Conservation (phyloP, 2,329 filamentous ascomycete genomes). For the Penicillium sp. region DNA sequence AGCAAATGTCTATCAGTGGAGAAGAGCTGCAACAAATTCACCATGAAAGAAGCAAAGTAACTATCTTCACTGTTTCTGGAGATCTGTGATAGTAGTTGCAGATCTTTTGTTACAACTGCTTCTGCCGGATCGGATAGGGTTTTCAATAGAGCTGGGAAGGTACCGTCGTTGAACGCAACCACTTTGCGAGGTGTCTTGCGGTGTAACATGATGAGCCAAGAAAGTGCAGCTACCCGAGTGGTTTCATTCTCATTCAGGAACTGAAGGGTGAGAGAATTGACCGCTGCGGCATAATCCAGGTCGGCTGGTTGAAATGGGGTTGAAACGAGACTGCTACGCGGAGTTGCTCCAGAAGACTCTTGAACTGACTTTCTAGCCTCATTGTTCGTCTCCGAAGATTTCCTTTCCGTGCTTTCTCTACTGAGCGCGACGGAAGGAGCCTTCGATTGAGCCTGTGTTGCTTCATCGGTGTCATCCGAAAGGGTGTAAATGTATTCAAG, state of each 20-base stretch:
- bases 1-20: constrained; percentile 88
- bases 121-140: constrained; percentile 94
- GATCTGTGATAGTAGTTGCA: constrained; percentile 92
- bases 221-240: constrained; percentile 87
- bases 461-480: constrained; percentile 64
- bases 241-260: constrained; percentile 97
- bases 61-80: constrained; percentile 95
- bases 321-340: constrained; percentile 49
- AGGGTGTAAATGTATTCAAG: constrained; percentile 94
- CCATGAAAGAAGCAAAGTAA: constrained; percentile 98
- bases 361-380: constrained; percentile 32
- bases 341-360: constrained; percentile 36
- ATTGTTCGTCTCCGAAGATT: constrained; percentile 31
- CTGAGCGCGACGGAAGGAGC: constrained; percentile 39
- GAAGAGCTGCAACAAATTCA: constrained; percentile 91
- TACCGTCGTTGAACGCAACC: constrained; percentile 93
- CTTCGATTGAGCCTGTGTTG: constrained; percentile 36
- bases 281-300: constrained; percentile 93
- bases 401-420: constrained; percentile 40
- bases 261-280: constrained; percentile 86
- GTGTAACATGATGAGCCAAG: constrained; percentile 97
- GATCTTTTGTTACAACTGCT: constrained; percentile 89
- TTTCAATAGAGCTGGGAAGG: constrained; percentile 92
- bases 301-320: constrained; percentile 56
- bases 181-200: constrained; percentile 91